Conservation (phyloP, 1,139 yeast genomes). For the Taiozyma sp. region DNA sequence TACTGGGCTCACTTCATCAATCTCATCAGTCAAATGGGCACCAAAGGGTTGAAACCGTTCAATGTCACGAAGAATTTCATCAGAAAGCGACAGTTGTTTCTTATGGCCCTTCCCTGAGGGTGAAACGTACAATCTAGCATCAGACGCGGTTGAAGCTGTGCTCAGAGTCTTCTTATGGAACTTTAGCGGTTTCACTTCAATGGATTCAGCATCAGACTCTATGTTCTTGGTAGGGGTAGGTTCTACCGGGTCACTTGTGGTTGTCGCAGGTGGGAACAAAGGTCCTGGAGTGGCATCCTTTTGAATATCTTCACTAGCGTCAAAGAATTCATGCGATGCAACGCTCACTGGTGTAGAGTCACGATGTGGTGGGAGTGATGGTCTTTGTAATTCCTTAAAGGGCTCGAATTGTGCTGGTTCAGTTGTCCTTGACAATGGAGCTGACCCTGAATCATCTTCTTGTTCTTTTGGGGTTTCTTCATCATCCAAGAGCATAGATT, state of each 20-base stretch:
- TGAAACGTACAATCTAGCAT: neutral
- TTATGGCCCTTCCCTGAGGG: slow-evolving; percentile 7
- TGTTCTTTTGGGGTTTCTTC: neutral
- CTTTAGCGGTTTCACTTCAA: slow-evolving; percentile 16
- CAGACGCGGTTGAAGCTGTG: slow-evolving; percentile 7
- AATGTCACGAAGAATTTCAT: slow-evolving; percentile 22
- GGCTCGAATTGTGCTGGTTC: neutral
- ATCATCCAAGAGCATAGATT: neutral
- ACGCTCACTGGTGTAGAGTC: slow-evolving; percentile 1
- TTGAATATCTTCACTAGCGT: slow-evolving; percentile 9
- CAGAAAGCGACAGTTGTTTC: slow-evolving; percentile 22
- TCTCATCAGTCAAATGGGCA: slow-evolving; percentile 5
- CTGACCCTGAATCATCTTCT: neutral
- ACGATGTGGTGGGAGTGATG: neutral
- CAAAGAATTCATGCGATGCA: slow-evolving; percentile 13
- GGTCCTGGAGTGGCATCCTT: neutral
- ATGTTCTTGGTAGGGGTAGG: neutral
- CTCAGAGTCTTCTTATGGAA: slow-evolving; percentile 20
- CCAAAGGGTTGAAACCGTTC: slow-evolving; percentile 18
- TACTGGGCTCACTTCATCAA: slow-evolving; percentile 17
- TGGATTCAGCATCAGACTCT: slow-evolving; percentile 1
- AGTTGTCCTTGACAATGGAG: neutral
- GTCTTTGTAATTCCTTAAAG: neutral
- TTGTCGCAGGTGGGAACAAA: neutral
- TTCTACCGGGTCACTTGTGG: neutral